Evolutionary conservation across 2,329 filamentous ascomycete genomes (phyloP).

Genomic region (Penicillium verrucosum): DNA sequence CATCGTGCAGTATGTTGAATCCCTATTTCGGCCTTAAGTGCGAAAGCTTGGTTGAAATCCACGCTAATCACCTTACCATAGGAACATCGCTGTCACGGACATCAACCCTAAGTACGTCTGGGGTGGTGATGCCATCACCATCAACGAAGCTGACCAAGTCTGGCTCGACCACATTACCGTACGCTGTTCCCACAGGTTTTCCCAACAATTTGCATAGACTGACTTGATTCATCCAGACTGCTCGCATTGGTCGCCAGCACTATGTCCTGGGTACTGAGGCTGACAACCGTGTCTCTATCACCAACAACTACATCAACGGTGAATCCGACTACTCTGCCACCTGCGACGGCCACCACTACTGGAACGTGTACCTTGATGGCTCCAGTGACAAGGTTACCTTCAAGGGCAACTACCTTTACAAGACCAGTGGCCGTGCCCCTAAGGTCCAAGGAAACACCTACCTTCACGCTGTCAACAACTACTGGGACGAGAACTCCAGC

Average conservation of each 20-base stretch:
- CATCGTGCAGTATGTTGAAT: slow-evolving; percentile 6
- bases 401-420: slow-evolving; percentile 12
- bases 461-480: slow-evolving; percentile 11
- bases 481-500: slow-evolving; percentile 4
- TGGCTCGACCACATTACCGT: slow-evolving; percentile 13
- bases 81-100: slow-evolving; percentile 10
- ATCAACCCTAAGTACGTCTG: slow-evolving; percentile 11
- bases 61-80: neutral
- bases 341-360: slow-evolving; percentile 12
- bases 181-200: neutral
- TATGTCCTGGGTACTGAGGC: slow-evolving; percentile 8
- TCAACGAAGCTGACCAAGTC: slow-evolving; percentile 3
- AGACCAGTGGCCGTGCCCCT: slow-evolving; percentile 7
- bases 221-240: slow-evolving; percentile 1
- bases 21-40: neutral
- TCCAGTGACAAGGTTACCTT: slow-evolving; percentile 9
- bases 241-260: slow-evolving; percentile 10
- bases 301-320: slow-evolving; percentile 12
- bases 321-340: slow-evolving; percentile 8
- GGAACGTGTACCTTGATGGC: slow-evolving; percentile 8
- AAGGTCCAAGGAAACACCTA: slow-evolving; percentile 6
- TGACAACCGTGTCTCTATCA: slow-evolving; percentile 7
- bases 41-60: neutral
- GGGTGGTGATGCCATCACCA: slow-evolving; percentile 12
- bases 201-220: neutral